Evolutionary conservation across 1,139 yeast species (phyloP).

Genomic region (Casaregolazyma suthepensis): DNA sequence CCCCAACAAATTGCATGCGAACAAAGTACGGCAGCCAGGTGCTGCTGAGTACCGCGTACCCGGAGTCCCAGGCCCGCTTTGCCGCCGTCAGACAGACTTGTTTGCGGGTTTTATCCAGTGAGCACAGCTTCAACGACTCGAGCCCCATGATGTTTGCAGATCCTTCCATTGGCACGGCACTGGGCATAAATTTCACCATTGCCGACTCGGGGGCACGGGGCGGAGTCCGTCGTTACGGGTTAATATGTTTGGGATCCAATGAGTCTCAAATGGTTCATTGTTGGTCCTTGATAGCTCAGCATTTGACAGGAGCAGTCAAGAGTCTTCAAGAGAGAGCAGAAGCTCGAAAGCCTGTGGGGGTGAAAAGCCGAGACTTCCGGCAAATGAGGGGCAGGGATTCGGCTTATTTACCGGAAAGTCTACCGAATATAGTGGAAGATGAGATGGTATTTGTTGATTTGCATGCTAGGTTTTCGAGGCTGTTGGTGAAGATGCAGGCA

Average conservation of each 20-base stretch:
- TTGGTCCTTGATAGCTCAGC: conserved; percentile 46
- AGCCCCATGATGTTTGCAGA: conserved; percentile 73
- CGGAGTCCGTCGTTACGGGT: conserved; percentile 64
- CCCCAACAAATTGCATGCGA: conserved; percentile 4
- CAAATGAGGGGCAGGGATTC: conserved; percentile 1
- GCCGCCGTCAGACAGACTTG: conserved; percentile 48
- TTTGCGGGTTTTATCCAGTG: conserved; percentile 54
- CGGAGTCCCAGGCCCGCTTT: conserved; percentile 48
- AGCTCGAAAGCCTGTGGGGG: background rate
- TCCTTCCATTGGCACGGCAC: conserved; percentile 57
- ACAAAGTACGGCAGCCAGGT: conserved; percentile 5
- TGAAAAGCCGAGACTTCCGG: background rate
- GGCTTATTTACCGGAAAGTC: conserved; percentile 6
- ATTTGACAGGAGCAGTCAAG: conserved; percentile 2
- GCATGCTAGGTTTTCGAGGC: conserved; percentile 5
- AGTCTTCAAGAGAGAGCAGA: conserved; percentile 3
- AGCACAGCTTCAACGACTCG: conserved; percentile 58
- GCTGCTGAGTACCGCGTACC: conserved; percentile 55
- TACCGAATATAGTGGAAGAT: conserved; percentile 3
- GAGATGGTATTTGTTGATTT: conserved; percentile 7
- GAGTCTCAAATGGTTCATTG: conserved; percentile 48
- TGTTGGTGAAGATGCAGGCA: conserved; percentile 50
- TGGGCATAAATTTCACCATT: conserved; percentile 61
- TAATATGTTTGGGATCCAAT: conserved; percentile 56
- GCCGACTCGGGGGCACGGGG: conserved; percentile 72